Percentiles rank a stretch among this genome's conserved stretches.
Evolutionary conservation across 2,329 filamentous ascomycete species (phyloP).

Genomic region (Tolypocladium ovalisporum): DNA sequence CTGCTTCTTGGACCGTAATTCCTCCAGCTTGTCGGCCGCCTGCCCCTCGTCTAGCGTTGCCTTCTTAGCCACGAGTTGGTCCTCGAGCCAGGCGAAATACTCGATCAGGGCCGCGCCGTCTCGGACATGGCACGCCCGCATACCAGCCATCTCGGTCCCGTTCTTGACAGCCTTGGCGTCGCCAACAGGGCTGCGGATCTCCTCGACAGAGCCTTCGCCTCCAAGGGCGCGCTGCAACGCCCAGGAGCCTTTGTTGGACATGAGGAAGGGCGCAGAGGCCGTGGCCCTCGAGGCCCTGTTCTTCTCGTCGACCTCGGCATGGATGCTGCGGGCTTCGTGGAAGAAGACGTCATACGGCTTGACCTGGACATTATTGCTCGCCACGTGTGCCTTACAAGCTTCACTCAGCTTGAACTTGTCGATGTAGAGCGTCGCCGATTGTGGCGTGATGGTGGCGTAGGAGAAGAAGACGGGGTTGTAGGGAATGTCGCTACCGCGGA

Average conservation of each 20-base stretch:
- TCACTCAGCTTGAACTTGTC: slow-evolving; percentile 66
- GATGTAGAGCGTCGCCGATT: slow-evolving; percentile 69
- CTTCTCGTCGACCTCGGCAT: slow-evolving; percentile 25
- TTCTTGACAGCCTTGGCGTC: slow-evolving; percentile 96
- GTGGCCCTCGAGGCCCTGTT: slow-evolving; percentile 19
- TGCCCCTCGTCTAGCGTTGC: slow-evolving; percentile 74
- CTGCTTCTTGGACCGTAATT: slow-evolving; percentile 54
- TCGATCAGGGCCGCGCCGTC: slow-evolving; percentile 85
- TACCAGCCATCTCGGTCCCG: slow-evolving; percentile 75
- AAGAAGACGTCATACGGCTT: slow-evolving; percentile 80
- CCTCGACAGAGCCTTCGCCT: slow-evolving; percentile 75
- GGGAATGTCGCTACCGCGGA: slow-evolving; percentile 87
- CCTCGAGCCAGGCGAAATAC: slow-evolving; percentile 94
- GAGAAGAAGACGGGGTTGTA: slow-evolving; percentile 99
- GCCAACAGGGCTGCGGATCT: slow-evolving; percentile 73
- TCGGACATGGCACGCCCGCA: slow-evolving; percentile 87
- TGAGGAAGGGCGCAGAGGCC: slow-evolving; percentile 55
- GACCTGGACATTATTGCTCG: slow-evolving; percentile 57
- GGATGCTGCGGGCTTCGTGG: slow-evolving; percentile 57
- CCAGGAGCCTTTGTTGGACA: slow-evolving; percentile 89
- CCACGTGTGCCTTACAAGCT: slow-evolving; percentile 59
- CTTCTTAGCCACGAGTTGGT: slow-evolving; percentile 68
- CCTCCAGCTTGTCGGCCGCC: slow-evolving; percentile 84
- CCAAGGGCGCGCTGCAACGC: slow-evolving; percentile 78
- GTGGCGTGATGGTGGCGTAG: slow-evolving; percentile 78